These are phyloP conservation scores for Pythium brachiatum DNA, from an alignment of 352 stramenopile species.

Conservation along the genomic window DNA sequence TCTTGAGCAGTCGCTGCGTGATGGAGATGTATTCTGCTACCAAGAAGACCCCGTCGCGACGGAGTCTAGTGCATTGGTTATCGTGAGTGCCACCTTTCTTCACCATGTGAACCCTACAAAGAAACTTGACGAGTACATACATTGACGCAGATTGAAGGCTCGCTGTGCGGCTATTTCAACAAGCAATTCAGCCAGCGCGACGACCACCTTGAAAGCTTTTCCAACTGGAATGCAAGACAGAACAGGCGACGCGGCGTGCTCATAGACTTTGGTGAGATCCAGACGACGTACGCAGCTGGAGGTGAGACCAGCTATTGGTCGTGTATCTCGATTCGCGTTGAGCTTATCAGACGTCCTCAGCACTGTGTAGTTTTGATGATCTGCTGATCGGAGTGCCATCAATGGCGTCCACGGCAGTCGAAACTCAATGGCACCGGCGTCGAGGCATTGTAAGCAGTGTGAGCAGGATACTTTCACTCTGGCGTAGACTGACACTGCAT, in stretches of 20 bases:
- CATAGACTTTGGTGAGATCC: slow-evolving; percentile 68
- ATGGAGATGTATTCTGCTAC: slow-evolving; percentile 70
- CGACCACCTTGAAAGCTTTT: slow-evolving; percentile 37
- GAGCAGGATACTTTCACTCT: not conserved
- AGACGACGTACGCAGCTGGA: slow-evolving; percentile 49
- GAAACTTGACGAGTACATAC: not conserved
- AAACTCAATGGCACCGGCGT: slow-evolving; percentile 25
- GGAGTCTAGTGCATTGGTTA: slow-evolving; percentile 39
- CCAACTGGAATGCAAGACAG: slow-evolving; percentile 48
- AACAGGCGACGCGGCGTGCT: slow-evolving; percentile 39
- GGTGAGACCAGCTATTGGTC: slow-evolving; percentile 22
- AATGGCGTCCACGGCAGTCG: not conserved
- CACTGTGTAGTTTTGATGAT: slow-evolving; percentile 59
- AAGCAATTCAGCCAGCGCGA: slow-evolving; percentile 51
- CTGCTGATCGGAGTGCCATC: slow-evolving; percentile 21
- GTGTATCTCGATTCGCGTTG: not conserved
- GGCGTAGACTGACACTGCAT: not conserved
- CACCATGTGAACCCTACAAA: not conserved
- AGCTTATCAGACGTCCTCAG: too few relatives aligned
- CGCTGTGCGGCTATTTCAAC: slow-evolving; percentile 68
- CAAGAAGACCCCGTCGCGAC: slow-evolving; percentile 48
- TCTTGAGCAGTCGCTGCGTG: slow-evolving; percentile 36
- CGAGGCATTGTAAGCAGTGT: slow-evolving; percentile 16
- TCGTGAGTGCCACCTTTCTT: slow-evolving; percentile 28
- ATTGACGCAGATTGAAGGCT: slow-evolving; percentile 51